Evolutionary conservation across 2,329 filamentous ascomycete genomes (phyloP).

Genomic region (Alternaria triticina): DNA sequence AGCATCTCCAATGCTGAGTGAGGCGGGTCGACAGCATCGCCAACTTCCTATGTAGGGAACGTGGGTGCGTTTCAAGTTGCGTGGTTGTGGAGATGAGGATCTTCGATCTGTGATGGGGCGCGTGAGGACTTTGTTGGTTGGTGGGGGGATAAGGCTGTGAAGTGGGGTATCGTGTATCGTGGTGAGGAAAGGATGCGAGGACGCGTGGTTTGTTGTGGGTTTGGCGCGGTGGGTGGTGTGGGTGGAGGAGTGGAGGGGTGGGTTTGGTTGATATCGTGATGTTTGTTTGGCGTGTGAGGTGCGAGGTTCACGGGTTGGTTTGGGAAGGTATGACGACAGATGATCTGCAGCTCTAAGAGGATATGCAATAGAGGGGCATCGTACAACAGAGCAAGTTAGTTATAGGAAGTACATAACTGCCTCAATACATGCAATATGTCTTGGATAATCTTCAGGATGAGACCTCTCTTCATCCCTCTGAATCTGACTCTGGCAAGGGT

Average conservation of each 20-base stretch:
- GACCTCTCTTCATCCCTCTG: no score
- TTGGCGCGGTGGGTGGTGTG: background rate
- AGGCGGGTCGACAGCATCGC: background rate
- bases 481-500: no score
- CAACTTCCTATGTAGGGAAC: background rate
- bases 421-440: background rate
- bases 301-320: background rate
- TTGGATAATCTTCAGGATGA: background rate
- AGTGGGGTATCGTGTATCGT: constrained; percentile 2
- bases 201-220: background rate
- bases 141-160: background rate
- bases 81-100: background rate
- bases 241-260: background rate
- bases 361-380: background rate
- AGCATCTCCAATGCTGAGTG: background rate
- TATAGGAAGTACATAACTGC: background rate
- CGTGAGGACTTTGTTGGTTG: background rate
- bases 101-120: background rate
- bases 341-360: background rate
- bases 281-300: background rate
- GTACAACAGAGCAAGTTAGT: background rate
- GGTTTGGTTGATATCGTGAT: background rate
- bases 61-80: background rate
- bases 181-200: background rate
- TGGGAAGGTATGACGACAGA: constrained; percentile 7